Percentiles rank a stretch among this genome's conserved stretches.
phyloP scores from a whole-genome alignment of 306 rosid species.

The Prunus mume region DNA sequence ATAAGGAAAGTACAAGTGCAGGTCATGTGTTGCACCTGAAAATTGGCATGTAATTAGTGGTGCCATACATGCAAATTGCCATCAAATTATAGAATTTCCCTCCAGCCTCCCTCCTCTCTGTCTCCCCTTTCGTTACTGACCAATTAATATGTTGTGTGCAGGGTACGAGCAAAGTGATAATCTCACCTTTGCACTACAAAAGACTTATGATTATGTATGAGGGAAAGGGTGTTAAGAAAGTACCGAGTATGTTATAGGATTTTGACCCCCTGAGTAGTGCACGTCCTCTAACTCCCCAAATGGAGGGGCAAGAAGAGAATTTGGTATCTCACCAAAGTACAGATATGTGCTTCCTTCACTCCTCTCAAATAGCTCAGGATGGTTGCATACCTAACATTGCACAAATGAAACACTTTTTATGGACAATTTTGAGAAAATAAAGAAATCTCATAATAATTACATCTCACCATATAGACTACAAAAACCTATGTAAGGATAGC shows the following conservation, averaged over 20 bases:
- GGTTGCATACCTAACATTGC: slow-evolving; percentile 88
- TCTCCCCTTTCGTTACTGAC: background rate
- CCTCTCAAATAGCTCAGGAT: slow-evolving; percentile 97
- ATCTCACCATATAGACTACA: slow-evolving; percentile 10
- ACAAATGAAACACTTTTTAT: slow-evolving; percentile 23
- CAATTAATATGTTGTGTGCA: background rate
- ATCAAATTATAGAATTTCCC: background rate
- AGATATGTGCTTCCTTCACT: slow-evolving; percentile 89
- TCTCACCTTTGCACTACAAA: background rate
- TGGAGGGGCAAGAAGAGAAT: slow-evolving; percentile 85
- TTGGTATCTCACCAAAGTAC: slow-evolving; percentile 74
- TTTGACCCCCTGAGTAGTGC: slow-evolving; percentile 86
- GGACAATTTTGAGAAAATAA: slow-evolving; percentile 2
- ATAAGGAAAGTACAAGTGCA: background rate
- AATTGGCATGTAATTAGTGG: background rate
- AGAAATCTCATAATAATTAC: slow-evolving; percentile 1
- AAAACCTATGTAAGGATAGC: slow-evolving; percentile 7
- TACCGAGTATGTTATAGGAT: slow-evolving; percentile 80
- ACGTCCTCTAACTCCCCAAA: slow-evolving; percentile 95
- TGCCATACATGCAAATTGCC: background rate
- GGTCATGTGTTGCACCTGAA: background rate
- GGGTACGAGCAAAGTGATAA: slow-evolving; percentile 1
- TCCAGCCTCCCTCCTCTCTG: background rate
- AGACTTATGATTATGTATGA: background rate
- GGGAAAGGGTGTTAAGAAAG: slow-evolving; percentile 17